Percentiles rank a stretch among this genome's conserved stretches.
phyloP scores from a whole-genome alignment of 306 rosid genomes.

The Cajanus cajan region DNA sequence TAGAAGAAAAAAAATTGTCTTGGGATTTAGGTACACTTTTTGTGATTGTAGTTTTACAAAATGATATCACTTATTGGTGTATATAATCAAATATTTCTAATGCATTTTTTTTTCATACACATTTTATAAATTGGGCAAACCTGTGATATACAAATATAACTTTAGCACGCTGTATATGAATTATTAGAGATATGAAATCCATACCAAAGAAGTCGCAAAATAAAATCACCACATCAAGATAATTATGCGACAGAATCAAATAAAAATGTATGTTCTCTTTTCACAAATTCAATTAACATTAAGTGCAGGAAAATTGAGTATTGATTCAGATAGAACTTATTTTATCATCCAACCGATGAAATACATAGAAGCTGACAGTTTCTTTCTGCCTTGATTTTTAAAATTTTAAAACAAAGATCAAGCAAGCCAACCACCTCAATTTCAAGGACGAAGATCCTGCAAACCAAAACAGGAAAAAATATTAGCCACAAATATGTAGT shows the following conservation, averaged over 20 bases:
- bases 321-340: constrained; percentile 41
- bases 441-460: constrained; percentile 36
- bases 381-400: constrained; percentile 33
- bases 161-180: background rate
- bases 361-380: constrained; percentile 40
- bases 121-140: too few relatives aligned
- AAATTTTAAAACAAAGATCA: constrained; percentile 29
- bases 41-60: too few relatives aligned
- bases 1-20: too few relatives aligned
- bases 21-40: too few relatives aligned
- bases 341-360: constrained; percentile 37
- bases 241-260: background rate
- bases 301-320: constrained; percentile 26
- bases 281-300: constrained; percentile 16
- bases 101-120: too few relatives aligned
- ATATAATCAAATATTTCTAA: too few relatives aligned
- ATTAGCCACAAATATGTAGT: constrained; percentile 11
- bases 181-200: background rate
- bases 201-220: background rate
- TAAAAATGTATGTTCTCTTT: background rate
- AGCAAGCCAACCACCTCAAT: constrained; percentile 31
- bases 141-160: background rate
- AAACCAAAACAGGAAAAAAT: background rate
- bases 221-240: background rate
- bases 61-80: too few relatives aligned